Percentiles rank a stretch among this genome's conserved stretches.
Evolutionary conservation across 148 eudicot species (phyloP).

Genomic region (Spergularia marina): DNA sequence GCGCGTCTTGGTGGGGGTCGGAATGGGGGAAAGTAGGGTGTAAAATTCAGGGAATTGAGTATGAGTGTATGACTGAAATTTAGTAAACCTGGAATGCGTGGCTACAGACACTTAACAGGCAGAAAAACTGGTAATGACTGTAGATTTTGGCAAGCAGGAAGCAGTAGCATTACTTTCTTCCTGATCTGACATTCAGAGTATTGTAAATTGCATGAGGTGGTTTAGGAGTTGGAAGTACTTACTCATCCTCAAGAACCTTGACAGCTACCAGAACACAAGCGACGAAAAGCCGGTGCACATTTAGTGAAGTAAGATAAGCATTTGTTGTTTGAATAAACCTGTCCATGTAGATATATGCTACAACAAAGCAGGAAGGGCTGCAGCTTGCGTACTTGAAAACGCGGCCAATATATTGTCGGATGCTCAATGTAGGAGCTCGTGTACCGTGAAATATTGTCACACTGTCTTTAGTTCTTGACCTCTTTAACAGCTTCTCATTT

Average conservation of each 20-base stretch:
- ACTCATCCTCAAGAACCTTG: slow-evolving; percentile 51
- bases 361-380: slow-evolving; percentile 52
- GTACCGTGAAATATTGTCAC: slow-evolving; percentile 49
- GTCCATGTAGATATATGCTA: slow-evolving; percentile 45
- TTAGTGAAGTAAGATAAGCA: slow-evolving; percentile 37
- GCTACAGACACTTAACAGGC: too few relatives aligned
- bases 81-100: too few relatives aligned
- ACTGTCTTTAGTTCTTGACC: slow-evolving; percentile 23
- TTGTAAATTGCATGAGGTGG: not conserved
- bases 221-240: slow-evolving; percentile 19
- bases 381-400: slow-evolving; percentile 45
- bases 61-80: too few relatives aligned
- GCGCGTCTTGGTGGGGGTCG: too few relatives aligned
- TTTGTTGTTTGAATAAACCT: slow-evolving; percentile 20
- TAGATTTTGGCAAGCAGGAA: too few relatives aligned
- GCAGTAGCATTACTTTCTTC: too few relatives aligned
- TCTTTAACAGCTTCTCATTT: slow-evolving; percentile 38
- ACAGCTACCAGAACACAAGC: slow-evolving; percentile 45
- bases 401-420: slow-evolving; percentile 38
- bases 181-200: too few relatives aligned
- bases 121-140: too few relatives aligned
- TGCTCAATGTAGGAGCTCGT: slow-evolving; percentile 40
- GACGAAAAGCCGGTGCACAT: slow-evolving; percentile 48
- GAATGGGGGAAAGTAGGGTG: too few relatives aligned
- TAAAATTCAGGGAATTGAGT: too few relatives aligned